Conservation (phyloP, 768 basidiomycete species). For the Suillus tomentosus region DNA sequence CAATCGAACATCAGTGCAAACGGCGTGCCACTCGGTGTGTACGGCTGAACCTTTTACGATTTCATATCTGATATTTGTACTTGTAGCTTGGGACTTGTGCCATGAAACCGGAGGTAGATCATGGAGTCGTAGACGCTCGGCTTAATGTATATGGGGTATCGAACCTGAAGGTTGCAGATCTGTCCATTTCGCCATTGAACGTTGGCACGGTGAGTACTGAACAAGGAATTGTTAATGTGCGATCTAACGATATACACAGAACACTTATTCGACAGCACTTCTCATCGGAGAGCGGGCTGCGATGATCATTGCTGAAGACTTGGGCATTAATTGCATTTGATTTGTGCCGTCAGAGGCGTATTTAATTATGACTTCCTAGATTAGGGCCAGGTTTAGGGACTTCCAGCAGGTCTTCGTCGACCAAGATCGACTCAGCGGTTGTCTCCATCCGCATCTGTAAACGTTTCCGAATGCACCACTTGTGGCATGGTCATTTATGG, state of each 20-base stretch:
- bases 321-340: slow-evolving; percentile 18
- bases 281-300: slow-evolving; percentile 32
- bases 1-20: slow-evolving; percentile 23
- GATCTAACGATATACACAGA: slow-evolving; percentile 13
- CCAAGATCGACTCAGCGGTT: no score
- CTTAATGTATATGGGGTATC: slow-evolving; percentile 63
- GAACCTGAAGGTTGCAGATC: slow-evolving; percentile 61
- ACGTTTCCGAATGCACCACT: no score
- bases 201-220: slow-evolving; percentile 33
- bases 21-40: slow-evolving; percentile 36
- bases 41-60: neutral
- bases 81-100: slow-evolving; percentile 63
- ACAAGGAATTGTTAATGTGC: neutral
- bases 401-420: no score
- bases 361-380: no score
- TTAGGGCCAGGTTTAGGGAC: no score
- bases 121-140: slow-evolving; percentile 61
- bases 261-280: slow-evolving; percentile 27
- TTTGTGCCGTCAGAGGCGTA: no score
- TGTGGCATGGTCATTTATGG: no score
- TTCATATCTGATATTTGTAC: neutral
- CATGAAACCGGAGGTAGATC: slow-evolving; percentile 60
- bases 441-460: no score
- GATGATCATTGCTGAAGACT: slow-evolving; percentile 23
- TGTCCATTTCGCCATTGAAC: slow-evolving; percentile 43